Conservation (phyloP, 768 basidiomycete species). For the Antrodiella citrinella region DNA sequence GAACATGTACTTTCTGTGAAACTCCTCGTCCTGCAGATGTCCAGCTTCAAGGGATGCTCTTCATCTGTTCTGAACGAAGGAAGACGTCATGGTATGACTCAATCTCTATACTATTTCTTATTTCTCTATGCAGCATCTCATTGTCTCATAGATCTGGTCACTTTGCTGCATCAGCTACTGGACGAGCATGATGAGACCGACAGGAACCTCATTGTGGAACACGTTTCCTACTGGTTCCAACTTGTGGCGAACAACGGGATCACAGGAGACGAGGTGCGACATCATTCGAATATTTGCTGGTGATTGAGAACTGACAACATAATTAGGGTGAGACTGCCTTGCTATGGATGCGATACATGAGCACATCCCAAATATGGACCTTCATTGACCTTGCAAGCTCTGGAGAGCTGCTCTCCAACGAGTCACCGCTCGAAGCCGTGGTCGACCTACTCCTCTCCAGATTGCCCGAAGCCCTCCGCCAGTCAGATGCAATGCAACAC, state of each 20-base stretch:
- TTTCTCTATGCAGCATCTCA: too few relatives aligned
- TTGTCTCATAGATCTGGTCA: conserved; percentile 39
- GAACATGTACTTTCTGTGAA: too few relatives aligned
- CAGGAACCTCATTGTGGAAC: conserved; percentile 29
- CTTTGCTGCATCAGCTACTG: conserved; percentile 33
- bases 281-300: neutral
- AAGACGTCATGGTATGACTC: neutral
- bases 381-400: conserved; percentile 30
- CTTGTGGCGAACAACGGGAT: conserved; percentile 7
- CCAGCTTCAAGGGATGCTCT: neutral
- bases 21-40: conserved; percentile 1
- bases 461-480: neutral
- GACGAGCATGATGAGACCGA: conserved; percentile 30
- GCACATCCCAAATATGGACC: conserved; percentile 30
- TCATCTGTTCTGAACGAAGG: neutral
- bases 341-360: conserved; percentile 54
- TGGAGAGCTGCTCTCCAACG: neutral
- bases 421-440: neutral
- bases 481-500: too few relatives aligned
- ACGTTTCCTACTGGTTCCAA: conserved; percentile 36
- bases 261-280: conserved; percentile 3
- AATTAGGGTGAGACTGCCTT: conserved; percentile 12
- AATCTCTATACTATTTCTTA: conserved; percentile 4
- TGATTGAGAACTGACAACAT: neutral
- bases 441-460: neutral